Base-by-base conservation (phyloP, 1,139 yeast genomes). In the Kodamaea alishanica region DNA sequence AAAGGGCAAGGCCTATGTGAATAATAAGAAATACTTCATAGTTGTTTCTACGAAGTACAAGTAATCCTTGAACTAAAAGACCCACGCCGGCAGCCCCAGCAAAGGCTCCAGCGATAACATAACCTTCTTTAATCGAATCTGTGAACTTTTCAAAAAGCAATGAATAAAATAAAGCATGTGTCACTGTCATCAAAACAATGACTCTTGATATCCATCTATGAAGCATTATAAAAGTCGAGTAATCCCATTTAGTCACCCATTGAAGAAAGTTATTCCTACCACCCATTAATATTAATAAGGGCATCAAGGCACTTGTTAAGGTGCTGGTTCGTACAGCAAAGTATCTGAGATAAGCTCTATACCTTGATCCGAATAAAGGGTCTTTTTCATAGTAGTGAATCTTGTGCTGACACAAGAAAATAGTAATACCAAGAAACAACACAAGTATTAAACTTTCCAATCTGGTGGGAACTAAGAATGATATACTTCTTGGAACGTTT, bases 201-300 rank as follows among this genome's bases (percentile, higher is more conserved):
- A 73, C 55, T 40, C 86, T 60, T 1, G 84, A 75, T 2, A 75
- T 50, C 84, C 84, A 79, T 42, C 79, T 62, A 55, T 82, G 88
- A 47, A 71, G 73, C 24, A 77, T 61, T 34, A 78, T 75, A 49
- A 76, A 80, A 1, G 81, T 70, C 11, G 82, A 70, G 49, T 74
- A 77, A 28, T 80, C 73, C 77, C 84, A 72, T 20, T 84, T 77
- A 0, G 87, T 80, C 5, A 77, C 35, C 62, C 70, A 65, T 43
- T 76, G 72, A 28, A 81, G 54, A 37, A 81, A 58, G 53, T 81
- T 81, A 56, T 73, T 80, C 49, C 89, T 64, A 5, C 86, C 84
- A 0, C 81, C 84, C 61, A 81, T 70, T 27, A 77, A 52, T 30
- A 79, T 63, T 23, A 80, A 50, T 8, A 79, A 49, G 0, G 84